Evolutionary conservation across 2,329 filamentous ascomycete species (phyloP), one percentile per base, ranked within the genome.

Genomic region (Tetracladium maxilliforme): DNA sequence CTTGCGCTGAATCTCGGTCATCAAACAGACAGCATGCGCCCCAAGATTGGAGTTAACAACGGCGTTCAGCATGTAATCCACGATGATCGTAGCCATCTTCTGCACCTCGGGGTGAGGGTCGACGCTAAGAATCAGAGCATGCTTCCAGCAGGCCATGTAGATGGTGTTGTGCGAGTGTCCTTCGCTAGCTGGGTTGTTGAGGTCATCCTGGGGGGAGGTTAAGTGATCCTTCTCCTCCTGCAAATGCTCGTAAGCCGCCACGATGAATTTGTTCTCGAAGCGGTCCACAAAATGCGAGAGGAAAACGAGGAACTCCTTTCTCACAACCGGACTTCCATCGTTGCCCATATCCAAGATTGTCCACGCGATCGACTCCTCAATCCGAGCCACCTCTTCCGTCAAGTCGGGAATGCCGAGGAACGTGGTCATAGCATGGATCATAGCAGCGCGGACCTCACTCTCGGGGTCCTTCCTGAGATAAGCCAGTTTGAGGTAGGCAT

Each of bases 81-180:
- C 70, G 22, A 95, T 73, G n/a, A 77, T 63, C 6, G 72, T 74
- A 7, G 84, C 87, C 45, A 90, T 80, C 35, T 77, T 68, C 33
- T 92, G 80, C 17, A 95, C 81, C 43, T 95, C 87, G 2, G 87
- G 84, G 43, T 94, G 86, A 20, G 90, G 87, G 44, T 98, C 90
- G 11, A 92, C 82, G 22, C 83, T 87, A 48, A 95, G 64, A 33
- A 92, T 81, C 30, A 94, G 59, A 21, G 92, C 64, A 41, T 94
- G 81, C 47, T 92, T 90, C 90, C 90, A 98, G 33, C 92, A 78
- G 2, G 86, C 80, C 16, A 86, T 78, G 47, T 92, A 94, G 11
- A 93, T 80, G 0, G 84, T 93, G 43, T 92, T 90, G 35, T 81
- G 74, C 9, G 86, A 83, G 8, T 81, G 50, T 2, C 70, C 66